These are phyloP conservation scores for Candolleomyces aberdarensis DNA, from an alignment of 768 basidiomycete genomes.

Conservation along the genomic window DNA sequence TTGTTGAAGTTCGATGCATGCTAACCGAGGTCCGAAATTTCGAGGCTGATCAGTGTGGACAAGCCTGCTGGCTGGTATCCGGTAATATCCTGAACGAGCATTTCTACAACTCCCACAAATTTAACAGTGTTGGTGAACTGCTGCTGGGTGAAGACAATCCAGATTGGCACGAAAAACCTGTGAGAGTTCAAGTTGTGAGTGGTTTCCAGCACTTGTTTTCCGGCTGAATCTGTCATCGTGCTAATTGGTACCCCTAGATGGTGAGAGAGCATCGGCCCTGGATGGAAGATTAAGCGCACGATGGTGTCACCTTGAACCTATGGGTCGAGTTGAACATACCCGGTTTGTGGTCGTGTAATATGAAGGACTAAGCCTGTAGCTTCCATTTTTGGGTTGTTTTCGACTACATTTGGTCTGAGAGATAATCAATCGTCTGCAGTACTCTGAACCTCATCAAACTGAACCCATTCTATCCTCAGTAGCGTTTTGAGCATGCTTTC, in stretches of 20 bases:
- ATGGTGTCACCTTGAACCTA: no score
- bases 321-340: no score
- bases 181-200: conserved; percentile 21
- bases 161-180: conserved; percentile 18
- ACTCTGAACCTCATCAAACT: no score
- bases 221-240: not conserved
- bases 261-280: not conserved
- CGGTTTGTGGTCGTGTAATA: no score
- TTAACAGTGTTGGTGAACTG: conserved; percentile 16
- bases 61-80: conserved; percentile 19
- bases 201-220: not conserved
- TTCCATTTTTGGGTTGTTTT: no score
- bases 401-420: no score
- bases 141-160: conserved; percentile 22
- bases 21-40: not conserved
- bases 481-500: no score
- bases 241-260: not conserved
- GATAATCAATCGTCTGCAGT: no score
- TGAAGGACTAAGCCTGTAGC: no score
- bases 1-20: no score
- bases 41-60: conserved; percentile 19
- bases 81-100: conserved; percentile 19
- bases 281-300: not conserved
- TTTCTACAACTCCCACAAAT: conserved; percentile 27
- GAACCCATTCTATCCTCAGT: no score